A percentile compares a stretch with the other conserved stretches of the same genome.
Conservation (phyloP, 2,329 filamentous ascomycete genomes). For the Fusarium incarnatum region DNA sequence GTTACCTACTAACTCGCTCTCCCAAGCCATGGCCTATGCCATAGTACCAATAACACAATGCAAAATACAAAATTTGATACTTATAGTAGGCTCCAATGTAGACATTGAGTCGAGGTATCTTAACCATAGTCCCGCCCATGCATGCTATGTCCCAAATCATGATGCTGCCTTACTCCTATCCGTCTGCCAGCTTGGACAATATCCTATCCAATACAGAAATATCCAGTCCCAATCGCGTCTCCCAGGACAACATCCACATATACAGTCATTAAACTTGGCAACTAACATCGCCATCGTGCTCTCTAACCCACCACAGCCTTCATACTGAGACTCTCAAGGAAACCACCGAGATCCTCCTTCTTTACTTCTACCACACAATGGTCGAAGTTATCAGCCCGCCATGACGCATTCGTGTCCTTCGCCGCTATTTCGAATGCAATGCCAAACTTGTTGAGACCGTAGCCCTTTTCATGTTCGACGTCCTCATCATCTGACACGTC, state of each 20-base stretch:
- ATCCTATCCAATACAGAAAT: slow-evolving; percentile 25
- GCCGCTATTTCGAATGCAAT: slow-evolving; percentile 85
- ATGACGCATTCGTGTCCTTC: slow-evolving; percentile 83
- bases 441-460: slow-evolving; percentile 89
- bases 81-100: slow-evolving; percentile 1
- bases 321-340: slow-evolving; percentile 91
- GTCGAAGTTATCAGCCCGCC: slow-evolving; percentile 96
- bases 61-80: slow-evolving; percentile 1
- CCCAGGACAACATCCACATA: slow-evolving; percentile 14
- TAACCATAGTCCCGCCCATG: slow-evolving; percentile 34
- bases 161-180: slow-evolving; percentile 36
- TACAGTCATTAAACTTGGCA: slow-evolving; percentile 17
- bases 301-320: slow-evolving; percentile 80
- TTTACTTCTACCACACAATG: slow-evolving; percentile 97
- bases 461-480: slow-evolving; percentile 68
- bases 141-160: slow-evolving; percentile 37
- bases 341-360: slow-evolving; percentile 92
- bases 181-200: slow-evolving; percentile 12
- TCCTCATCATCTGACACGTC: slow-evolving; percentile 66
- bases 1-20: not conserved
- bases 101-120: slow-evolving; percentile 34
- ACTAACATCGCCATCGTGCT: not conserved
- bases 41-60: not conserved
- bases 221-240: slow-evolving; percentile 13
- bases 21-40: not conserved